Base-by-base conservation (phyloP, 78 protist species). In the Cavenderia fasciculata region DNA sequence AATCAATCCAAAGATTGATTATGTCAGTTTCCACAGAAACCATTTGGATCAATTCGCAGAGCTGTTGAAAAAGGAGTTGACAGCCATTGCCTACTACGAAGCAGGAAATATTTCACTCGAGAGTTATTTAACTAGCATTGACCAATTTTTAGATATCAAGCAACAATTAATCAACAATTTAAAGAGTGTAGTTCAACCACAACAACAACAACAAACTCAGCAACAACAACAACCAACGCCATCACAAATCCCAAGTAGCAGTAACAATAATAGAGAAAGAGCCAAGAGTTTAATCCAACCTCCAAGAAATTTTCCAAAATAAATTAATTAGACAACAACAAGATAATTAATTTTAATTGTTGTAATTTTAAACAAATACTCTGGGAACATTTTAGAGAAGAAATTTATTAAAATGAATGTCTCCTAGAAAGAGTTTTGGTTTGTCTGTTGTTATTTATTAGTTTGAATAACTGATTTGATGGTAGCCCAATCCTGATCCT, bases 41-140 rank as follows among this genome's bases (percentile, higher is more conserved):
- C 89, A 82, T 43, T 23, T 82, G 2, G 89, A 82, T 68, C 89
- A 82, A 41, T 56, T 66, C 21, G 89, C 89, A 10, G 89, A 68
- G 19, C 51, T 82, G 3, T 31, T 82, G 29, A 82, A 82, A 38
- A 82, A 65, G 38, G 89, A 82, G 44, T 43, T 82, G 36, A 44
- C 46, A 23, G 19, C 78, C 7, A 82, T 82, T 29, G 54, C 71
- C 12, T 77, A 82, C 36, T 82, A 68, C 43, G 89, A 82, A 56
- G 52, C 72, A 4, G 40, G 74, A 21, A 29, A 70, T 11, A 76
- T 76, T n/a, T 41, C 87, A 4, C 44, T 61, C 34, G 87, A 77
- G 18, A 47, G 21, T 0, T 77, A 77, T 63, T 19, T 77, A 11
- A 56, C 25, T 38, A 38, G 33, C 11, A 65, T 82, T 2, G 77